Evolutionary conservation across 768 basidiomycete species (phyloP).

Genomic region (Lyophyllum atratum): DNA sequence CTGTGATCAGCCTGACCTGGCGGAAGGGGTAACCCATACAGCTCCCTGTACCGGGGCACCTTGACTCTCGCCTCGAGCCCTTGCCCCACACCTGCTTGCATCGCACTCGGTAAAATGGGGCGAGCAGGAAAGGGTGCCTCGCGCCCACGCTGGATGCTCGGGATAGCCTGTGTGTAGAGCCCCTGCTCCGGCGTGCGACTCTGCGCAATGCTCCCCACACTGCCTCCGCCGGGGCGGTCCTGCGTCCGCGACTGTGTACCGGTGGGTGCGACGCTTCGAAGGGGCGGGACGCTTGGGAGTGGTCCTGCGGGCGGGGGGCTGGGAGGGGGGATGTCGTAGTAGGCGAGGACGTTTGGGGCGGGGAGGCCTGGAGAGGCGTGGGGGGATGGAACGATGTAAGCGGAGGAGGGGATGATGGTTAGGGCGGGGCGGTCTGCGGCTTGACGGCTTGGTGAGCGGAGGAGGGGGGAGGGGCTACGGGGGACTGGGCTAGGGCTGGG

Average conservation of each 20-base stretch:
- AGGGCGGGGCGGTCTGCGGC: neutral
- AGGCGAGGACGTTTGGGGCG: slow-evolving; percentile 42
- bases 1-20: neutral
- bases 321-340: slow-evolving; percentile 53
- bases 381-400: slow-evolving; percentile 36
- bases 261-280: slow-evolving; percentile 7
- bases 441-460: slow-evolving; percentile 6
- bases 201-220: slow-evolving; percentile 1
- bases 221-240: neutral
- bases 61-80: slow-evolving; percentile 29
- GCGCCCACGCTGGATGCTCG: slow-evolving; percentile 42
- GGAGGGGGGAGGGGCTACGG: slow-evolving; percentile 1
- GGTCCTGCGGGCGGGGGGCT: slow-evolving; percentile 51
- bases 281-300: slow-evolving; percentile 37
- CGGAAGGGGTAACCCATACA: slow-evolving; percentile 28
- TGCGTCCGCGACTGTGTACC: neutral
- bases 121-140: slow-evolving; percentile 53
- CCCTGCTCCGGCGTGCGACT: slow-evolving; percentile 13
- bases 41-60: slow-evolving; percentile 30
- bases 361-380: slow-evolving; percentile 20
- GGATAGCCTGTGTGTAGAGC: slow-evolving; percentile 11
- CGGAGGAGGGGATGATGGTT: slow-evolving; percentile 28
- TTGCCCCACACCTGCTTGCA: slow-evolving; percentile 20
- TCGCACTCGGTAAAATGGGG: slow-evolving; percentile 33
- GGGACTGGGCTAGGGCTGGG: slow-evolving; percentile 1